phyloP scores from a whole-genome alignment of 495 filamentous ascomycete species.

The Cercophora newfieldiana region DNA sequence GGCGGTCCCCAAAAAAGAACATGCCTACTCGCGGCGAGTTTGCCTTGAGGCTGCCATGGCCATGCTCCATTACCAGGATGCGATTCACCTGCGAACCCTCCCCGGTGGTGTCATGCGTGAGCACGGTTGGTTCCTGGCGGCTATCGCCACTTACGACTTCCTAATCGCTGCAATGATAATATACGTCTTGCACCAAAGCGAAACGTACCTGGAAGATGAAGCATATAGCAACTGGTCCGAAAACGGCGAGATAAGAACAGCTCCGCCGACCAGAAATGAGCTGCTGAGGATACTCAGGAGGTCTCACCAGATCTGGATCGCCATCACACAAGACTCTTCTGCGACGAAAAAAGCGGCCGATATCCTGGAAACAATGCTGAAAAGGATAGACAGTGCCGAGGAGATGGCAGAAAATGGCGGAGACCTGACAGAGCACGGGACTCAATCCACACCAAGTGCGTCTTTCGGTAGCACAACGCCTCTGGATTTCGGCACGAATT shows the following conservation, averaged over 20 bases:
- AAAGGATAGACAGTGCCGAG: slow-evolving; percentile 13
- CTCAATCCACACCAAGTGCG: background rate
- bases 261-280: slow-evolving; percentile 27
- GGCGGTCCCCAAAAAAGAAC: slow-evolving; percentile 57
- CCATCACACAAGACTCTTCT: slow-evolving; percentile 16
- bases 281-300: slow-evolving; percentile 30
- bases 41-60: slow-evolving; percentile 68
- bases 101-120: slow-evolving; percentile 41
- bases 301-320: slow-evolving; percentile 36
- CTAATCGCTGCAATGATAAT: slow-evolving; percentile 50
- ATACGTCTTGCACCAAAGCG: slow-evolving; percentile 42
- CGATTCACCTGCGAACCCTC: slow-evolving; percentile 38
- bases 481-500: background rate
- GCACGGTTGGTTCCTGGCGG: slow-evolving; percentile 46
- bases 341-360: slow-evolving; percentile 28
- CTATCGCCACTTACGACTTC: slow-evolving; percentile 48
- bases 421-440: background rate
- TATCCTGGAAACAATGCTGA: slow-evolving; percentile 27
- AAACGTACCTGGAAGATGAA: slow-evolving; percentile 29
- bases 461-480: background rate
- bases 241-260: slow-evolving; percentile 11
- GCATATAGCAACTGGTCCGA: slow-evolving; percentile 28
- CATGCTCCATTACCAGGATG: slow-evolving; percentile 53
- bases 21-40: slow-evolving; percentile 63
- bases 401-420: background rate